Base-by-base conservation (phyloP, 139 green algal species). In the Haematococcus lacustris region DNA sequence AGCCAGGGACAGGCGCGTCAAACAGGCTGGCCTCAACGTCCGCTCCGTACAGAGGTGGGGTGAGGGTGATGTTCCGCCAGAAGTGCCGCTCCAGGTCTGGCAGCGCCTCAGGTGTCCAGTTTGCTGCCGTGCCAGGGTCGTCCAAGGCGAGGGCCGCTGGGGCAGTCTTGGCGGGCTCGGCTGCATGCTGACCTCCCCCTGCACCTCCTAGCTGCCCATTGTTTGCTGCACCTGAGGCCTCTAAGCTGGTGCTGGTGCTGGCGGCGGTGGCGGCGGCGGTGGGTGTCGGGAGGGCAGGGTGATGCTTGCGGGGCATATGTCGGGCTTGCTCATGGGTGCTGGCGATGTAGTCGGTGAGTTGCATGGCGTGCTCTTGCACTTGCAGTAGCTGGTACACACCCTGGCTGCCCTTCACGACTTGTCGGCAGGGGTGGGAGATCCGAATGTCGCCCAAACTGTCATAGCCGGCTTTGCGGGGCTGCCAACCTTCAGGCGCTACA, bases 31-130 rank as follows among this genome's bases (percentile, higher is more conserved):
- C 86, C 0, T 77, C 51, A 5, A 88, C 80, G 71, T 97, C 92
- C 1, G 92, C 92, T 26, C 91, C 91, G 83, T 97, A 97, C 28
- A 94, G 78, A 1, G 92, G 91, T 7, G 88, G 86, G 37, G 71
- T 72, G 26, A 85, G 72, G 3, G 76, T 88, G 26, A 95, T 70
- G 47, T 84, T 90, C 73, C 86, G 85, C 92, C 92, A 97, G 74
- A 90, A 97, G 2, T 76, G 63, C 32, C 83, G 53, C 53, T 64
- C 53, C 53, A 64, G 53, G 26, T 64, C 53, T n/a, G n/a, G n/a
- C n/a, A n/a, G n/a, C n/a, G n/a, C n/a, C n/a, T n/a, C n/a, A n/a
- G n/a, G n/a, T n/a, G n/a, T n/a, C n/a, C n/a, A n/a, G n/a, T n/a
- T n/a, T n/a, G n/a, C n/a, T n/a, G n/a, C n/a, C n/a, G n/a, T n/a